phyloP scores from a whole-genome alignment of 106 monocot species.

The Iris macrosiphon region DNA sequence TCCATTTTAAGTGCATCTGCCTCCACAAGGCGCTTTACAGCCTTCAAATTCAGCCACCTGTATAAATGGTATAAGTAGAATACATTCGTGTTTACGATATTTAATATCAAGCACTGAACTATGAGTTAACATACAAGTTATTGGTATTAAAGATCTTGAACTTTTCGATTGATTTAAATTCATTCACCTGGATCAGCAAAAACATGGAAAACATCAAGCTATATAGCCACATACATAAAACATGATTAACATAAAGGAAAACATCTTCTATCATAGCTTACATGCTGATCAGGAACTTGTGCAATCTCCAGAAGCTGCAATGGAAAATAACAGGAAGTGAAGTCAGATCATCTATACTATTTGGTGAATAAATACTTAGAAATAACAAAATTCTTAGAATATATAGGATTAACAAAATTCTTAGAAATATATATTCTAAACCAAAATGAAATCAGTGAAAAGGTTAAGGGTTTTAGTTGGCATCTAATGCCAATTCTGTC shows the following conservation, averaged over 20 bases:
- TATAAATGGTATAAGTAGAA: background rate
- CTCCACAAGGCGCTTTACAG: slow-evolving; percentile 79
- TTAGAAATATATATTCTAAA: too few relatives aligned
- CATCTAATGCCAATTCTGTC: too few relatives aligned
- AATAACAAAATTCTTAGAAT: too few relatives aligned
- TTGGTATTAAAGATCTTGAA: slow-evolving; percentile 98
- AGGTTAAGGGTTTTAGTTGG: too few relatives aligned
- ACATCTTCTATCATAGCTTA: slow-evolving; percentile 21
- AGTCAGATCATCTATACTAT: too few relatives aligned
- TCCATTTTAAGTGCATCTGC: slow-evolving; percentile 92
- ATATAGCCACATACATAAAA: background rate
- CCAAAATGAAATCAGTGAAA: too few relatives aligned
- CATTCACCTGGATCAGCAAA: slow-evolving; percentile 49
- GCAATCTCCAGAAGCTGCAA: slow-evolving; percentile 92
- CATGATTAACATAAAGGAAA: background rate
- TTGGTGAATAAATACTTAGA: too few relatives aligned
- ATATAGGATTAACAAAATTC: too few relatives aligned
- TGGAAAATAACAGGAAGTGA: background rate
- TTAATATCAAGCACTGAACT: slow-evolving; percentile 1
- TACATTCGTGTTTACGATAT: background rate
- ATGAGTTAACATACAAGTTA: slow-evolving; percentile 54
- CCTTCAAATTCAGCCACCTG: slow-evolving; percentile 85
- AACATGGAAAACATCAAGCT: background rate
- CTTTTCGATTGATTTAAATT: slow-evolving; percentile 93
- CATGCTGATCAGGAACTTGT: slow-evolving; percentile 87